Conservation (phyloP, 2,329 filamentous ascomycete species). For the Cladobotryum mycophilum region DNA sequence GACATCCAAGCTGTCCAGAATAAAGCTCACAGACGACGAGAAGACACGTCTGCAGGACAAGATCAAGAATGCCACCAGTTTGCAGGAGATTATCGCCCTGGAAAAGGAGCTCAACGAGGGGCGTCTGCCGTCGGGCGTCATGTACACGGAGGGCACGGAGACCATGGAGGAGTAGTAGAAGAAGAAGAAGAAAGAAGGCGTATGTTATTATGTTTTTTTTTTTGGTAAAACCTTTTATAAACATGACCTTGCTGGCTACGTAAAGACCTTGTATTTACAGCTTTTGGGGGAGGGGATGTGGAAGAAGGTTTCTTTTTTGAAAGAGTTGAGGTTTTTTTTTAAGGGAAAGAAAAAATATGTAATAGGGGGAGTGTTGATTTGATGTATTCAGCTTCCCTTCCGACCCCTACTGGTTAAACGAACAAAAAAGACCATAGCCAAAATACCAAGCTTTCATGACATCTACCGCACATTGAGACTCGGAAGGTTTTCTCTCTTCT, state of each 20-base stretch:
- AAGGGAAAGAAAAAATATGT: background rate
- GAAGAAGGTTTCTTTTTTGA: background rate
- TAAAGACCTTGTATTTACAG: background rate
- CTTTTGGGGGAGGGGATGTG: background rate
- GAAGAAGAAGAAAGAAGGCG: no score
- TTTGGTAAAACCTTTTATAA: background rate
- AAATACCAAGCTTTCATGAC: background rate
- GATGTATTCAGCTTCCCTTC: background rate
- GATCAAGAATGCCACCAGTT: slow-evolving; percentile 80
- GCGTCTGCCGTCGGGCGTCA: slow-evolving; percentile 64
- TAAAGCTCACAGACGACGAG: slow-evolving; percentile 84
- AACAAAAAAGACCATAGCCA: background rate
- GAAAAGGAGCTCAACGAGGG: slow-evolving; percentile 93
- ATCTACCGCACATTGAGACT: background rate
- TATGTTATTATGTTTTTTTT: no score
- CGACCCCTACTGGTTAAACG: background rate
- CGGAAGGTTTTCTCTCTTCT: no score
- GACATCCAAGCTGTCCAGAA: slow-evolving; percentile 62
- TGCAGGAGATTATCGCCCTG: slow-evolving; percentile 82
- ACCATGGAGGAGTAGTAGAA: slow-evolving; percentile 54
- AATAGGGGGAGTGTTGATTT: background rate
- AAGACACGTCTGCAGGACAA: slow-evolving; percentile 77
- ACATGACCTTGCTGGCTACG: no score
- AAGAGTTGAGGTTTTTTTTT: no score
- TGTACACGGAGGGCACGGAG: slow-evolving; percentile 39